Evolutionary conservation across 2,329 filamentous ascomycete genomes (phyloP).

Genomic region (Dissoconium aciculare): DNA sequence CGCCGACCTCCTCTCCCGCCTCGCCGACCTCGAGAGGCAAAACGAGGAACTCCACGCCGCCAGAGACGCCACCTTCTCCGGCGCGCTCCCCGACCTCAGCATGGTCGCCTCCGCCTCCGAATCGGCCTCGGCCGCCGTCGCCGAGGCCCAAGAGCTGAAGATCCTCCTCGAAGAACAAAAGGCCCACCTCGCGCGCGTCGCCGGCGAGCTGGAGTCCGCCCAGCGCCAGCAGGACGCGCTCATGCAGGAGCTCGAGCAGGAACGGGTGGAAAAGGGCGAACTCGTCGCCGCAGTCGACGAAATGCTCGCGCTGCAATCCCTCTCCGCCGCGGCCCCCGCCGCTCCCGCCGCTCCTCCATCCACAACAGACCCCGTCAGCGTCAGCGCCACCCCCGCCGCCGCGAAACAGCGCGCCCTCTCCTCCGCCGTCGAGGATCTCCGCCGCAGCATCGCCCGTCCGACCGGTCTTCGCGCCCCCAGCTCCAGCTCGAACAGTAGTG

Average conservation of each 20-base stretch:
- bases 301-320: slow-evolving; percentile 54
- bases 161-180: slow-evolving; percentile 47
- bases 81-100: slow-evolving; percentile 23
- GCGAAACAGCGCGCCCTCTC: too few relatives aligned
- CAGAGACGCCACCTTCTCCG: slow-evolving; percentile 51
- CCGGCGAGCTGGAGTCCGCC: slow-evolving; percentile 55
- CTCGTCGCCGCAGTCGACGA: slow-evolving; percentile 69
- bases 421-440: slow-evolving; percentile 36
- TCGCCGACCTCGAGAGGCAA: slow-evolving; percentile 55
- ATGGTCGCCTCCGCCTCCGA: slow-evolving; percentile 8
- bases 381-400: too few relatives aligned
- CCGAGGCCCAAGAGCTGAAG: slow-evolving; percentile 21
- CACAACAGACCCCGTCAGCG: too few relatives aligned
- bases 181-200: slow-evolving; percentile 60
- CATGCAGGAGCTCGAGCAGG: slow-evolving; percentile 50
- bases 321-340: slow-evolving; percentile 27
- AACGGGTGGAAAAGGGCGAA: slow-evolving; percentile 72
- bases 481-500: too few relatives aligned
- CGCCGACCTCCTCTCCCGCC: slow-evolving; percentile 56
- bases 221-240: slow-evolving; percentile 59
- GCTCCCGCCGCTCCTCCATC: too few relatives aligned
- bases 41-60: slow-evolving; percentile 58
- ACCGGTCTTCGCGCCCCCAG: slow-evolving; percentile 47
- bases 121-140: slow-evolving; percentile 10
- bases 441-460: slow-evolving; percentile 40